A percentile compares a stretch with the other conserved stretches of the same genome.
These are phyloP conservation scores for Sisymbrium altissimum DNA, from an alignment of 345 rosid genomes.

Conservation along the genomic window DNA sequence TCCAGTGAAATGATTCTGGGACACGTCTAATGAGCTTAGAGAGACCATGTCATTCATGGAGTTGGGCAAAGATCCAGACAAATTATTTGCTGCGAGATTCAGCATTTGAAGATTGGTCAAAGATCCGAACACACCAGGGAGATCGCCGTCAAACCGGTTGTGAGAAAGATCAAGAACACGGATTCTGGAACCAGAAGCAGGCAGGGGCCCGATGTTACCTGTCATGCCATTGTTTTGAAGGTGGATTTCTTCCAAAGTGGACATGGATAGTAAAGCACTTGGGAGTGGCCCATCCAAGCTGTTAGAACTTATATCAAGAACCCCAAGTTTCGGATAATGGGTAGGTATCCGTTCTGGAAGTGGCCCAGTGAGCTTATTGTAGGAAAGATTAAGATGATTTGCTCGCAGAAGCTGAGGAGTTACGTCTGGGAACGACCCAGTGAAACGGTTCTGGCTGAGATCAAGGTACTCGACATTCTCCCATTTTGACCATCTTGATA, in stretches of 20 bases:
- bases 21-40: conserved; percentile 62
- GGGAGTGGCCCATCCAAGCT: conserved; percentile 60
- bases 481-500: conserved; percentile 74
- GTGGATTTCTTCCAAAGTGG: conserved; percentile 75
- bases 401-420: conserved; percentile 80
- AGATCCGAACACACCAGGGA: conserved; percentile 68
- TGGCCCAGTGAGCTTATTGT: conserved; percentile 62
- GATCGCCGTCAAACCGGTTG: conserved; percentile 63
- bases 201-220: conserved; percentile 50
- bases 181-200: conserved; percentile 50
- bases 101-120: conserved; percentile 66
- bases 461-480: conserved; percentile 79
- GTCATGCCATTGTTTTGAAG: conserved; percentile 62
- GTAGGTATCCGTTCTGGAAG: conserved; percentile 58
- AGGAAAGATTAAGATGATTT: conserved; percentile 84
- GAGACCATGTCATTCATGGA: conserved; percentile 66
- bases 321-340: conserved; percentile 71
- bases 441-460: conserved; percentile 77
- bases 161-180: conserved; percentile 78
- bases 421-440: conserved; percentile 71
- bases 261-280: conserved; percentile 52
- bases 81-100: conserved; percentile 71
- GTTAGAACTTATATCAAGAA: conserved; percentile 86
- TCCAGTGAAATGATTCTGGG: conserved; percentile 78
- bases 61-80: conserved; percentile 85